These are phyloP conservation scores for Nannizziopsis arthrosporioides DNA, from an alignment of 2,329 filamentous ascomycete genomes.

Conservation along the genomic window DNA sequence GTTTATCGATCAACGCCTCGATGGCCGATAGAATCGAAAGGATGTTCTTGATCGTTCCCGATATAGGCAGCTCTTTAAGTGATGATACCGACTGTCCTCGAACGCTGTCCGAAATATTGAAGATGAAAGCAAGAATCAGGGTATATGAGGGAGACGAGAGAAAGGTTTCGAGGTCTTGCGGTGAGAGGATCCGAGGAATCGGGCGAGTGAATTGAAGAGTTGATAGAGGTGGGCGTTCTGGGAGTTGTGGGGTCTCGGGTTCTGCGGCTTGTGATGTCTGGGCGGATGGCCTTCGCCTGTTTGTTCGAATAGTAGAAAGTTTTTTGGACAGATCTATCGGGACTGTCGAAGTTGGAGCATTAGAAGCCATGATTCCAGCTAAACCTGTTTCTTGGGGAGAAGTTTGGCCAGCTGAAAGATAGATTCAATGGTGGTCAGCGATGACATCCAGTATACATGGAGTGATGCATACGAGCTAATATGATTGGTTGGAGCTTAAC, in stretches of 20 bases:
- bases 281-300: slow-evolving; percentile 24
- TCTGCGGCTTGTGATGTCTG: slow-evolving; percentile 41
- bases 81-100: slow-evolving; percentile 54
- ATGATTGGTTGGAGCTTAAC: background rate
- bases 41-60: slow-evolving; percentile 46
- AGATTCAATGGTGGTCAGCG: slow-evolving; percentile 4
- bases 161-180: slow-evolving; percentile 69
- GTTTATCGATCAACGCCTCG: slow-evolving; percentile 52
- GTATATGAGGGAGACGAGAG: slow-evolving; percentile 61
- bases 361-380: background rate
- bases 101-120: slow-evolving; percentile 72
- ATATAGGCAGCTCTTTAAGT: slow-evolving; percentile 44
- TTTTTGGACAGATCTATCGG: slow-evolving; percentile 31
- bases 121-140: slow-evolving; percentile 73
- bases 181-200: slow-evolving; percentile 67
- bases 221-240: slow-evolving; percentile 52
- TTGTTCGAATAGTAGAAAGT: slow-evolving; percentile 26
- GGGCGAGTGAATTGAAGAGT: slow-evolving; percentile 55
- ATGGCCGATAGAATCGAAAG: slow-evolving; percentile 59
- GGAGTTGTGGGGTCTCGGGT: slow-evolving; percentile 63
- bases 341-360: slow-evolving; percentile 13
- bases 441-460: slow-evolving; percentile 4
- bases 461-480: no score
- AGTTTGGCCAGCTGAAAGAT: no score
- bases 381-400: no score